phyloP scores from a whole-genome alignment of 495 filamentous ascomycete genomes.

The Parachaetomium inaequale region DNA sequence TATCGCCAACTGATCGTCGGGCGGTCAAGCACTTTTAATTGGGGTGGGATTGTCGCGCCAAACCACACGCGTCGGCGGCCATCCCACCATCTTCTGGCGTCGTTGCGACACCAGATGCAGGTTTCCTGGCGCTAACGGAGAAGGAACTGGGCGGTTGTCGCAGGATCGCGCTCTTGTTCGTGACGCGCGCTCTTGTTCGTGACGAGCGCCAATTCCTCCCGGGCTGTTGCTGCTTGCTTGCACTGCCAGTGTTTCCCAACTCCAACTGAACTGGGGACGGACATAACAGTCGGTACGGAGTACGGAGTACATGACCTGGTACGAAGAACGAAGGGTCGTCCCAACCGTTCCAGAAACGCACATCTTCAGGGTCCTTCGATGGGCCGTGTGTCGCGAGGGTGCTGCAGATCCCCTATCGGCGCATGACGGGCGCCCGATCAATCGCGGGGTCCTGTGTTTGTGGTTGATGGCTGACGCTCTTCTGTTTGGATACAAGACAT shows the following conservation, averaged over 20 bases:
- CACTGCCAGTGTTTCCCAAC: background rate
- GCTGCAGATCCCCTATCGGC: constrained; percentile 10
- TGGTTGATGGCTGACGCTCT: constrained; percentile 6
- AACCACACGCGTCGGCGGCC: constrained; percentile 6
- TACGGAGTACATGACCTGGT: background rate
- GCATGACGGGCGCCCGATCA: constrained; percentile 11
- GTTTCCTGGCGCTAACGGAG: constrained; percentile 22
- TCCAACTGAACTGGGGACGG: no score
- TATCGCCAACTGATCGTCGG: constrained; percentile 11
- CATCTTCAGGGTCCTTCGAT: constrained; percentile 17
- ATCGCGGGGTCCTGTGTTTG: constrained; percentile 14
- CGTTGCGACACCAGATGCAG: constrained; percentile 12
- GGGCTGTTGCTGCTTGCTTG: background rate
- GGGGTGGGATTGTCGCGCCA: constrained; percentile 11
- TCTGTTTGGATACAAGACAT: constrained; percentile 8
- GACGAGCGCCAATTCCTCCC: background rate
- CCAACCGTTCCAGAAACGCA: constrained; percentile 17
- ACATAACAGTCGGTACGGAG: no score
- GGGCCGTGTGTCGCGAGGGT: background rate
- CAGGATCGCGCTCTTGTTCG: background rate
- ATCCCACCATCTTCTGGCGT: constrained; percentile 5
- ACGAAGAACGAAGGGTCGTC: background rate
- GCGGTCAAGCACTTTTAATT: constrained; percentile 16
- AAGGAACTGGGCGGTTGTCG: constrained; percentile 5
- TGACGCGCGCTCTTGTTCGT: background rate